Base-by-base conservation (phyloP, 306 rosid species). In the Quercus bicolor region DNA sequence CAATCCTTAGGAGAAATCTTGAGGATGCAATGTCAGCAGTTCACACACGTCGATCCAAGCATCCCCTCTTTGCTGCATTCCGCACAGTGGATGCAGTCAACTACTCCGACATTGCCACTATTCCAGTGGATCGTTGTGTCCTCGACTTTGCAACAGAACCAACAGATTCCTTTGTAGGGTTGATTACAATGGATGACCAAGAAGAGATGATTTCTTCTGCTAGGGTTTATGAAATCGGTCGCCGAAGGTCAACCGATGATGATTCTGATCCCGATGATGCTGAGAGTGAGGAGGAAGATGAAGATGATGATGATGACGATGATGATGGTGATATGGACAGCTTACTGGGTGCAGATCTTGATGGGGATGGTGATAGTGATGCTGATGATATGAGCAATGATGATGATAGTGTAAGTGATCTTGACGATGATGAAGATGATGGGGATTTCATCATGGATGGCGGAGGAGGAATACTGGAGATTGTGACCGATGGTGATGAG, bases 221-320 rank as follows among this genome's bases (percentile, higher is more conserved):
- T 40, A 90, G 99, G 81, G 80, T 89, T 19, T 89, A 93, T 61
- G 99, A 96, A 80, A 91, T 96, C 59, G 99, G 99, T 78, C 96
- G 99, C 11, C 83, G 99, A 62, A 88, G 94, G 71, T 94, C 98
- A 9, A 93, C 98, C 2, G 94, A 96, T 48, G 99, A 96, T 48
- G 98, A 96, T 82, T 96, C 99, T 51, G 99, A 96, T 83, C 99
- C 99, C 1, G 99, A 96, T 56, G 99, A 96, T 60, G 98, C 94
- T 2, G 98, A 93, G 81, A 93, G 92, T 7, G 98, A 91, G 77
- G 99, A 96, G 0, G 99, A 95, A 0, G 98, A 92, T 0, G 98
- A 93, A 0, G 99, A 96, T 1, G 97, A 86, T 0, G 91, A 88
- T 0, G 89, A 86, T 0, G 98, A 72, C 0, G 97, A 83, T 6